phyloP scores from a whole-genome alignment of 1,284 basidiomycete genomes.

The Tilletia horrida region DNA sequence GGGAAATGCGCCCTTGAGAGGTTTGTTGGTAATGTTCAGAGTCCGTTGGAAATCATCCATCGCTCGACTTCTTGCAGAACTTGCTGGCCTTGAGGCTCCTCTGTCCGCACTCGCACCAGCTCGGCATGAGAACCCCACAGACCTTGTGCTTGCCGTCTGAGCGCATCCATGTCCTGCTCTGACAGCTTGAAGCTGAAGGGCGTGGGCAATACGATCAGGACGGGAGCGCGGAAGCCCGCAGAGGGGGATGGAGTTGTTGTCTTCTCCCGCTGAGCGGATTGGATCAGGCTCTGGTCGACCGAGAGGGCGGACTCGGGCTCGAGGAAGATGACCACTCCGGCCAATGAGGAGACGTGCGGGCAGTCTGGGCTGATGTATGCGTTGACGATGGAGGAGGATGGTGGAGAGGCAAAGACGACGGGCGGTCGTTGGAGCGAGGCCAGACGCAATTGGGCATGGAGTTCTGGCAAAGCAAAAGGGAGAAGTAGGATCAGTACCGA shows the following conservation, averaged over 20 bases:
- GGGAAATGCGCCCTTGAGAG: too few relatives aligned
- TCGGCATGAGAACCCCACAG: slow-evolving; percentile 9
- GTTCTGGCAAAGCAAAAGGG: slow-evolving; percentile 2
- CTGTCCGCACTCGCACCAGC: neutral
- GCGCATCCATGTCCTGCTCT: neutral
- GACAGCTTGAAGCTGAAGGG: neutral
- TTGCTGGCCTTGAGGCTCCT: neutral
- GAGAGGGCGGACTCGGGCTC: too few relatives aligned
- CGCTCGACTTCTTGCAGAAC: slow-evolving; percentile 1
- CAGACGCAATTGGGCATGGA: slow-evolving; percentile 6
- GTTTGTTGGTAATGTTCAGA: neutral
- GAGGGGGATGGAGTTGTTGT: neutral
- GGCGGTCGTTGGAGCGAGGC: slow-evolving; percentile 13
- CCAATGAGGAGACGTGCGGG: neutral
- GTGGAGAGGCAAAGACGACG: slow-evolving; percentile 11
- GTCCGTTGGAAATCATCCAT: slow-evolving; percentile 9
- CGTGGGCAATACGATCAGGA: slow-evolving; percentile 4
- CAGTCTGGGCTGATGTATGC: slow-evolving; percentile 14
- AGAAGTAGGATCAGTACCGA: neutral
- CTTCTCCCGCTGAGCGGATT: too few relatives aligned
- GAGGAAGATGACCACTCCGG: neutral
- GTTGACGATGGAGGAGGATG: slow-evolving; percentile 8
- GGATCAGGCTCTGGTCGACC: too few relatives aligned
- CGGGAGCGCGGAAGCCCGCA: slow-evolving; percentile 2
- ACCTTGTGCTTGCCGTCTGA: neutral